Conservation (phyloP, 2,329 filamentous ascomycete species). For the Metarhizium rileyi region DNA sequence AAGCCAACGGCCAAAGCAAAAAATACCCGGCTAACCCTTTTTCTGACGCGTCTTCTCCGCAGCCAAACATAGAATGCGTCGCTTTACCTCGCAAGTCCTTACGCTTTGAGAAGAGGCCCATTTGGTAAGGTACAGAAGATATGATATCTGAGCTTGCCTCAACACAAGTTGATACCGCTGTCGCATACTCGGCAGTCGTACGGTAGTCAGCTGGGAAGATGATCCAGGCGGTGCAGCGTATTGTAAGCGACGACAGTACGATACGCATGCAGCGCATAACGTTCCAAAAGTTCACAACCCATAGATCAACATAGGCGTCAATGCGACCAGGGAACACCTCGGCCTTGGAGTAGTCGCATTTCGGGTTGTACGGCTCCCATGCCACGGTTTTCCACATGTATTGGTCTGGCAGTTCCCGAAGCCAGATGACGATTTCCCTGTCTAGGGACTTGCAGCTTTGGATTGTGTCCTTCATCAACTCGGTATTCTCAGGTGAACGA, state of each 20-base stretch:
- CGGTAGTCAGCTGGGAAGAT: constrained; percentile 50
- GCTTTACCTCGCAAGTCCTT: constrained; percentile 27
- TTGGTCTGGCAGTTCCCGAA: constrained; percentile 34
- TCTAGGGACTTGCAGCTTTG: constrained; percentile 42
- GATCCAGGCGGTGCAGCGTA: constrained; percentile 50
- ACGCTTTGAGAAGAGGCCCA: constrained; percentile 44
- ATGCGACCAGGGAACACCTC: constrained; percentile 50
- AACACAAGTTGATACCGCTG: constrained; percentile 36
- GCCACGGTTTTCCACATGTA: constrained; percentile 41
- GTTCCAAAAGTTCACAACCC: constrained; percentile 47
- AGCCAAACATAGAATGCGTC: constrained; percentile 35
- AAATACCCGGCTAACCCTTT: constrained; percentile 50
- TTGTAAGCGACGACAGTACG: constrained; percentile 41
- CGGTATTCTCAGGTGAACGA: constrained; percentile 38
- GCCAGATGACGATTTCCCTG: constrained; percentile 40
- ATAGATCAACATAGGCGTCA: constrained; percentile 51
- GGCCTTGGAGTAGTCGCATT: constrained; percentile 38
- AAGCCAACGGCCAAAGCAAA: constrained; percentile 46
- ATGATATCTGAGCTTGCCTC: constrained; percentile 48
- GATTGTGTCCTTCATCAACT: constrained; percentile 40
- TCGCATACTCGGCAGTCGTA: constrained; percentile 50
- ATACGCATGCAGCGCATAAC: constrained; percentile 41
- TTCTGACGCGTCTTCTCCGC: constrained; percentile 36
- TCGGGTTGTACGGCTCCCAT: constrained; percentile 44
- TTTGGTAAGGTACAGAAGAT: constrained; percentile 47